Evolutionary conservation across 768 basidiomycete genomes (phyloP), one percentile per base, ranked within the genome.

Genomic region (Macrolepiota fuliginosa): DNA sequence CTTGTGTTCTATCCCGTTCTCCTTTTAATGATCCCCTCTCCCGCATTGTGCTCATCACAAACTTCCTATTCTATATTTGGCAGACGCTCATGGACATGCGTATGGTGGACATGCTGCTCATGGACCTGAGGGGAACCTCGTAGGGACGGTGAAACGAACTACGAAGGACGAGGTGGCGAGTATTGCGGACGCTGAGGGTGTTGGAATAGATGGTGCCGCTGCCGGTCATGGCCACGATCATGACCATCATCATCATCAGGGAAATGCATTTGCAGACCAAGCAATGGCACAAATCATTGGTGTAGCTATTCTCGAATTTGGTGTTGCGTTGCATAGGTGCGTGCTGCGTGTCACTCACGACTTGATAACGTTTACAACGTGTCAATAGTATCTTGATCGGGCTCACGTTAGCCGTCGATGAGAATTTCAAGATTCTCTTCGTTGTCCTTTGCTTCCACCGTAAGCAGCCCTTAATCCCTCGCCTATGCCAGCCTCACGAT

Each of bases 281-380:
- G 74, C 83, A 2, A 59, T 76, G 7, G 87, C 92, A 2, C 94
- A 96, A 71, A 73, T 95, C 39, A 80, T 97, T 51, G 95, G 94
- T 15, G 82, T 99, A 51, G 92, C 84, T 35, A 95, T 98, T 61
- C 79, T 99, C 51, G 96, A 99, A 71, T 96, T 97, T 67, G 96
- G 96, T 67, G 93, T 98, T 32, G 72, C 94, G 4, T 73, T 98
- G 35, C 95, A 96, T 69, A 91, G 89, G 87, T 84, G 57, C 51
- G 67, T 40, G 11, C 19, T 37, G 29, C 35, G 40, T 40, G 12
- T 42, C 36, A 45, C 15, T 53, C 24, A 36, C 10, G 6, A 9
- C 40, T 17, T 37, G 5, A 45, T 45, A 17, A 45, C 42, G 22
- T n/a, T 51, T 52, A 61, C 5, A 7, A 7, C 29, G 29, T 32